Evolutionary conservation across 2,329 filamentous ascomycete species (phyloP), one percentile per base, ranked within the genome.

Genomic region (Colletotrichum zoysiae): DNA sequence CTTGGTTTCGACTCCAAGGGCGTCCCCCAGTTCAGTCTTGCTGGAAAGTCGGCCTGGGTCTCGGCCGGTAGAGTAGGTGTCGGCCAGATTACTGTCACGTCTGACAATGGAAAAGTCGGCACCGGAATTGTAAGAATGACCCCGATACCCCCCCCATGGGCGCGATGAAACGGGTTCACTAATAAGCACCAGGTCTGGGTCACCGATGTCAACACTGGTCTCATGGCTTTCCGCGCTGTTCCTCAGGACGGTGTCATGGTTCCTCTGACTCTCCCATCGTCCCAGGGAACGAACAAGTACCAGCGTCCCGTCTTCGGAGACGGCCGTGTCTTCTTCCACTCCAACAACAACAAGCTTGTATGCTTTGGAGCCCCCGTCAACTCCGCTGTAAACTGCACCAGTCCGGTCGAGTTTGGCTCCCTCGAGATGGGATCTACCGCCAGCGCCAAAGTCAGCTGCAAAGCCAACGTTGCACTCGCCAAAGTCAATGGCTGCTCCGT

Each of bases 251-350:
- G 80, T 1, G 74, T 78, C 2, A 74, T 83, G 46, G 75, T 77
- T 18, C 75, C 79, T 35, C 80, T 84, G 71, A 74, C 76, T 7
- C 56, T 84, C 3, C 81, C 82, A 3, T 78, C 78, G 20, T 79
- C 81, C 1, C 80, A 81, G 18, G 81, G 82, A 6, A 74, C 81
- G 20, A 80, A 80, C 56, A 83, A 83, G 67, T 85, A 80, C 68
- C 78, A 79, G 30, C 77, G 83, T 18, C 82, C 82, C 2, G 80
- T 79, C 1, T 85, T 85, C 74, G 83, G 83, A 7, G 78, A 84
- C 61, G 80, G 79, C 1, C 75, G 80, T 18, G 76, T 80, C 0
- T 83, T 82, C 62, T 77, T 81, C 35, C 78, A 80, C 11, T 77
- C 79, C 40, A 74, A 69, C 42, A 79, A 77, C 66, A 79, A 79